These are phyloP conservation scores for Suhomyces bolitotheri DNA, from an alignment of 1,139 yeast genomes.

Conservation along the genomic window DNA sequence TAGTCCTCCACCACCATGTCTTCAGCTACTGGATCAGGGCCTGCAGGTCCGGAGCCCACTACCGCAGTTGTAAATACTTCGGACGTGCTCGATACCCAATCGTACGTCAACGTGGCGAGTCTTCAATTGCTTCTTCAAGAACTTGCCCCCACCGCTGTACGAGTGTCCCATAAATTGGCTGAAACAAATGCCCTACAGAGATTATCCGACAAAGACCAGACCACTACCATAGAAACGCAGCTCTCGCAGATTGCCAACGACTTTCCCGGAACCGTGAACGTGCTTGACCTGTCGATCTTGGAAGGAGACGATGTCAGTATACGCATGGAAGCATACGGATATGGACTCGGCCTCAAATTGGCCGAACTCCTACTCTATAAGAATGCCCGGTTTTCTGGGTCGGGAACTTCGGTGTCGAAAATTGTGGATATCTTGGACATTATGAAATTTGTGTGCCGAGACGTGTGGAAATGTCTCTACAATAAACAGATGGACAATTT, in stretches of 20 bases:
- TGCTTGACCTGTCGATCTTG: conserved; percentile 36
- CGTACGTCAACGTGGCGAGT: conserved; percentile 47
- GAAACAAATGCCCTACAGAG: conserved; percentile 6
- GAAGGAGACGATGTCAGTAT: conserved; percentile 55
- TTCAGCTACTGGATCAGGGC: conserved; percentile 1
- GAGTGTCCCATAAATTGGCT: conserved; percentile 42
- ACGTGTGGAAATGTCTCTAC: conserved; percentile 80
- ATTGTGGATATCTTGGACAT: conserved; percentile 68
- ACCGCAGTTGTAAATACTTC: not conserved
- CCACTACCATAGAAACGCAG: conserved; percentile 21
- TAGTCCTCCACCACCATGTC: not conserved
- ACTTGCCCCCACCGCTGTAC: conserved; percentile 67
- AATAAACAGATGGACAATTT: conserved; percentile 89
- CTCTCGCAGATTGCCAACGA: conserved; percentile 28
- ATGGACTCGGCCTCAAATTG: conserved; percentile 68
- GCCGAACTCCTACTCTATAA: conserved; percentile 69
- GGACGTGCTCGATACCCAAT: conserved; percentile 26
- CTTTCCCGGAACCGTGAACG: conserved; percentile 44
- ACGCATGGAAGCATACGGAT: conserved; percentile 71
- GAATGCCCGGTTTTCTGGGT: conserved; percentile 10
- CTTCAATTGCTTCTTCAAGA: conserved; percentile 70
- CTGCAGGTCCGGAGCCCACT: not conserved
- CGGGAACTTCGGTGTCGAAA: conserved; percentile 24
- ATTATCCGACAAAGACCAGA: conserved; percentile 7
- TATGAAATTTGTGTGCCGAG: conserved; percentile 90